Conservation (phyloP, 2,329 filamentous ascomycete genomes). For the Aureobasidium sp. region DNA sequence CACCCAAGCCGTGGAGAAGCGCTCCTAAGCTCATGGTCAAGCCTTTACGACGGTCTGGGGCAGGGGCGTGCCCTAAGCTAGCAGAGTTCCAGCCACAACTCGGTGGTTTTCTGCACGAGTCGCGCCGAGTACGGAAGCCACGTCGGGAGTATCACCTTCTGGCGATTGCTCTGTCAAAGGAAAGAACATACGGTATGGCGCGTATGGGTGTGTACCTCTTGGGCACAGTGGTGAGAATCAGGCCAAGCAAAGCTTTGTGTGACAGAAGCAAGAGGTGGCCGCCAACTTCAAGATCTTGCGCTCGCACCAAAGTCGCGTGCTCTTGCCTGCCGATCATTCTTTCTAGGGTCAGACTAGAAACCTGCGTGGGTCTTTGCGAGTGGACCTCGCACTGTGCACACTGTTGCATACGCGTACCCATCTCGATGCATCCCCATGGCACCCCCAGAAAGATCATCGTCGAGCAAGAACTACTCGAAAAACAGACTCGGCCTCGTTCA, state of each 20-base stretch:
- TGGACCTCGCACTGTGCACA: constrained; percentile 2
- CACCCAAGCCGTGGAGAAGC: neutral
- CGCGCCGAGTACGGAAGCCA: neutral
- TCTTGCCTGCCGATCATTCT: neutral
- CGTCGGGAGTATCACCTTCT: neutral
- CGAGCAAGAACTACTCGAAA: too few species aligned
- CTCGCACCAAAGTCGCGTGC: neutral
- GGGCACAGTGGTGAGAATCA: neutral
- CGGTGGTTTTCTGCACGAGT: constrained; percentile 10
- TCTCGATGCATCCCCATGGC: neutral
- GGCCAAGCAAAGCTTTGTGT: neutral
- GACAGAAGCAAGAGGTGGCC: neutral
- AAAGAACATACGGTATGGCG: neutral
- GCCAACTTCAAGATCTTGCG: neutral
- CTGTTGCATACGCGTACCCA: neutral
- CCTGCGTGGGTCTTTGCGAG: neutral
- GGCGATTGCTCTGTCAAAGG: neutral
- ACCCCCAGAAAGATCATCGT: constrained; percentile 9
- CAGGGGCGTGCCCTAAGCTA: neutral
- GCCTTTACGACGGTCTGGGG: neutral
- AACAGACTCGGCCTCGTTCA: too few species aligned
- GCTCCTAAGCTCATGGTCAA: neutral
- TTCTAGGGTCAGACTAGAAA: constrained; percentile 11
- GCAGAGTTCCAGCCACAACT: constrained; percentile 4
- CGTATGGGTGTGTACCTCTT: neutral